Conservation (phyloP, 495 filamentous ascomycete species). For the Aspergillus sclerotiicarbonarius region DNA sequence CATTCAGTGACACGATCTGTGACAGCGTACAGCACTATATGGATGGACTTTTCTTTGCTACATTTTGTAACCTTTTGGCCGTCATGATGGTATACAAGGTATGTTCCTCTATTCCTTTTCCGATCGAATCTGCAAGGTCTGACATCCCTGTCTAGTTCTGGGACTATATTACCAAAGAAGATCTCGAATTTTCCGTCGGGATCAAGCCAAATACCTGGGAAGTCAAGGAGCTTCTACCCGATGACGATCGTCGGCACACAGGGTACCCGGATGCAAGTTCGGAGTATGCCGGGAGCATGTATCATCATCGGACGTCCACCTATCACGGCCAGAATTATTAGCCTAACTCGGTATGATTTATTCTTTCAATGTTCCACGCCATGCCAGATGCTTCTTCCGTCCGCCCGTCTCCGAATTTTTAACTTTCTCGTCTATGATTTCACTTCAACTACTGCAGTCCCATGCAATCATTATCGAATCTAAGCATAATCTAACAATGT, state of each 20-base stretch:
- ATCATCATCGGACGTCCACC: constrained; percentile 49
- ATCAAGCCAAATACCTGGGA: constrained; percentile 97
- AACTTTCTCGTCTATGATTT: neutral
- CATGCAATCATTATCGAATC: neutral
- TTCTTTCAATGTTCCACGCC: neutral
- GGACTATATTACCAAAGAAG: constrained; percentile 98
- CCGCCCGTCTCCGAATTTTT: neutral
- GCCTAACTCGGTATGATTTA: neutral
- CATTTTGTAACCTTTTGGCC: constrained; percentile 86
- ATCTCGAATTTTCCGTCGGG: constrained; percentile 96
- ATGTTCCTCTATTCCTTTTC: constrained; percentile 22
- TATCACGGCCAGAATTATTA: constrained; percentile 38
- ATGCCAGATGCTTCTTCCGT: neutral
- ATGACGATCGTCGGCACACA: constrained; percentile 79
- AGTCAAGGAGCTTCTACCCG: constrained; percentile 89
- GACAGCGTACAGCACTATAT: constrained; percentile 85
- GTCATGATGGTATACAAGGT: constrained; percentile 99
- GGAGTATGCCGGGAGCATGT: constrained; percentile 60
- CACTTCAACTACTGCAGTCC: neutral
- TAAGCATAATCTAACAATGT: neutral
- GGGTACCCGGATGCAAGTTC: constrained; percentile 67
- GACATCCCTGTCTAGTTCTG: constrained; percentile 67
- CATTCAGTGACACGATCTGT: constrained; percentile 83
- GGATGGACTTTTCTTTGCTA: constrained; percentile 93
- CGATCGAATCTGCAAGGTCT: constrained; percentile 7